These are phyloP conservation scores for Mortierella alpina DNA, from an alignment of 192 early-diverging fungal genomes.

Conservation along the genomic window DNA sequence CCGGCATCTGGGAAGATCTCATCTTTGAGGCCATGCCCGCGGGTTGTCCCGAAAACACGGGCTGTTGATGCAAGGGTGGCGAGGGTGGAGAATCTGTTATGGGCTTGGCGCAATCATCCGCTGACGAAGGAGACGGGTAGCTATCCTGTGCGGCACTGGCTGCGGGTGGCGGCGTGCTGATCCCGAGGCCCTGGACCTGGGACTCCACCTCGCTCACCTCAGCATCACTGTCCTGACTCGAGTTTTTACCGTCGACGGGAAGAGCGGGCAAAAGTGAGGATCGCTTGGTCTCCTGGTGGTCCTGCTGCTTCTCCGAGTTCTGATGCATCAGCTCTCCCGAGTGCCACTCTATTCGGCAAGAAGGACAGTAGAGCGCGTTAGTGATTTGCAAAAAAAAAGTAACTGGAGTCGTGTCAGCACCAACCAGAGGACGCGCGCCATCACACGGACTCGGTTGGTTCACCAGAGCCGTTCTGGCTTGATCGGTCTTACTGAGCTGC, in stretches of 20 bases:
- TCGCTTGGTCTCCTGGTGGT: conserved; percentile 1
- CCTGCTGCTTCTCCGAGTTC: conserved; percentile 2
- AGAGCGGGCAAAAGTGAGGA: conserved; percentile 41
- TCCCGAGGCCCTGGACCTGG: conserved; percentile 23
- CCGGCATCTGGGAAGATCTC: conserved; percentile 7
- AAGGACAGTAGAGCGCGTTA: background rate
- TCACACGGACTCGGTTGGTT: background rate
- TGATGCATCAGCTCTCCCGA: conserved; percentile 32
- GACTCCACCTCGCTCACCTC: conserved; percentile 1
- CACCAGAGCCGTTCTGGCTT: background rate
- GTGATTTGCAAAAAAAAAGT: background rate
- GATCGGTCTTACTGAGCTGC: background rate
- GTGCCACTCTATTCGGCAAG: conserved; percentile 16
- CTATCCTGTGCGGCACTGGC: conserved; percentile 2
- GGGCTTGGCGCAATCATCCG: background rate
- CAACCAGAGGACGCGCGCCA: background rate
- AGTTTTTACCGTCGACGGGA: conserved; percentile 16
- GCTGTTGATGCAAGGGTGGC: background rate
- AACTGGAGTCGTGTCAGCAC: background rate
- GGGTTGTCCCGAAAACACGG: conserved; percentile 3
- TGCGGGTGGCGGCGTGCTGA: conserved; percentile 7
- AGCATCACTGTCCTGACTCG: background rate
- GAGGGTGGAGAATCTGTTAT: conserved; percentile 12
- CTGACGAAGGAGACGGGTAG: conserved; percentile 28
- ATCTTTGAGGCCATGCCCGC: background rate